Evolutionary conservation across 1,284 basidiomycete genomes (phyloP).

Genomic region (Sparassis latifolia): DNA sequence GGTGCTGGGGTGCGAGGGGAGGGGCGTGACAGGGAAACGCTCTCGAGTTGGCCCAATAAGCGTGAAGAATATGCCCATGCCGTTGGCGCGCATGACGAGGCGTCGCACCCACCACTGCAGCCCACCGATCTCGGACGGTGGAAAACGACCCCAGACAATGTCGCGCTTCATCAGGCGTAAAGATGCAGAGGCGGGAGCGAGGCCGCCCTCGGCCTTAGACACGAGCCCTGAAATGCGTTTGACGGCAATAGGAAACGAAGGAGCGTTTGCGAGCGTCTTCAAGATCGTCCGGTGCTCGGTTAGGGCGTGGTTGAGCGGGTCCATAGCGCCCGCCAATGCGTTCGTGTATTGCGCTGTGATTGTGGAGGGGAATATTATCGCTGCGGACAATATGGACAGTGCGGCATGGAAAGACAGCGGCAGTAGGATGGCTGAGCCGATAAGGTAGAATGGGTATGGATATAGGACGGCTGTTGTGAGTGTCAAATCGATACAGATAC

Average conservation of each 20-base stretch:
- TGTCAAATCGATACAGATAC: slow-evolving; percentile 53
- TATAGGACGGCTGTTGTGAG: slow-evolving; percentile 56
- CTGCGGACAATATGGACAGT: slow-evolving; percentile 45
- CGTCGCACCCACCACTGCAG: slow-evolving; percentile 48
- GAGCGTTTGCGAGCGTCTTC: slow-evolving; percentile 35
- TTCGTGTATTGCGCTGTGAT: slow-evolving; percentile 59
- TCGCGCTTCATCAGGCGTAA: slow-evolving; percentile 56
- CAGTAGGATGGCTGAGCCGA: slow-evolving; percentile 48
- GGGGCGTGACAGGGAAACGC: slow-evolving; percentile 48
- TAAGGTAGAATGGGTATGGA: slow-evolving; percentile 59
- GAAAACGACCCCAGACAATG: slow-evolving; percentile 57
- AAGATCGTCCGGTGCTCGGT: slow-evolving; percentile 44
- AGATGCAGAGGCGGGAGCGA: slow-evolving; percentile 49
- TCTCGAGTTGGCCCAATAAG: slow-evolving; percentile 57
- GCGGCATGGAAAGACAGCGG: slow-evolving; percentile 61
- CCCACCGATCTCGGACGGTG: slow-evolving; percentile 49
- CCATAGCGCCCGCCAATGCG: slow-evolving; percentile 45
- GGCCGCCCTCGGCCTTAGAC: slow-evolving; percentile 44
- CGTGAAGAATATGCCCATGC: slow-evolving; percentile 58
- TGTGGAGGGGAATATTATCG: slow-evolving; percentile 61
- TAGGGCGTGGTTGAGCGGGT: slow-evolving; percentile 44
- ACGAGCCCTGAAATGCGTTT: slow-evolving; percentile 31
- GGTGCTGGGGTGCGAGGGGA: slow-evolving; percentile 34
- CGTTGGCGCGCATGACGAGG: slow-evolving; percentile 54
- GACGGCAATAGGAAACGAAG: slow-evolving; percentile 36